Evolutionary conservation across 1,284 basidiomycete genomes (phyloP).

Genomic region (Chalciporus sp.): DNA sequence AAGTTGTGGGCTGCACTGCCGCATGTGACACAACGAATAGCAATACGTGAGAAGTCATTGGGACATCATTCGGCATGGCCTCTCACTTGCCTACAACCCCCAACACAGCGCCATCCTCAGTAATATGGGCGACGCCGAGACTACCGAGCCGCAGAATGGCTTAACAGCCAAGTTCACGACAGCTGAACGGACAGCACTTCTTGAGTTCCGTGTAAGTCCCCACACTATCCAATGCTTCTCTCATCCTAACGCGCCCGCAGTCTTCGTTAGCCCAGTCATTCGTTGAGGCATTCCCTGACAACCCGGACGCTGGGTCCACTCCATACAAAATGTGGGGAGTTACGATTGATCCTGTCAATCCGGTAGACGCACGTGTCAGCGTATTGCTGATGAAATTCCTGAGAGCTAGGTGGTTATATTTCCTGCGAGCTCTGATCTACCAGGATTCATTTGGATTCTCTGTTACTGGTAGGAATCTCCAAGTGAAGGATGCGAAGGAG

Average conservation of each 20-base stretch:
- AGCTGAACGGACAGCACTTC: conserved; percentile 68
- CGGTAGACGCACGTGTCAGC: conserved; percentile 61
- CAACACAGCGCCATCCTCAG: too few relatives aligned
- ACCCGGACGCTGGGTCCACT: conserved; percentile 48
- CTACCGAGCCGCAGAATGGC: conserved; percentile 61
- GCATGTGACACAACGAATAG: too few relatives aligned
- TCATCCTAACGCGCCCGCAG: conserved; percentile 36
- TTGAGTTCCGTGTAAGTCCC: conserved; percentile 57
- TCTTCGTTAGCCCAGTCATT: conserved; percentile 58
- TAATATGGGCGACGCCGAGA: not conserved
- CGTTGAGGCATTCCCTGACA: conserved; percentile 43
- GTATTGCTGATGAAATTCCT: conserved; percentile 80
- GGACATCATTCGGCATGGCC: too few relatives aligned
- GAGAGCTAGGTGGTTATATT: conserved; percentile 59
- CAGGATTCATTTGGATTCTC: not conserved
- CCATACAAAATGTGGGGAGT: conserved; percentile 72
- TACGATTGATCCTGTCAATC: conserved; percentile 54
- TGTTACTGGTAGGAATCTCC: conserved; percentile 49
- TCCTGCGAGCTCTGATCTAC: not conserved
- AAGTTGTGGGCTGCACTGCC: too few relatives aligned
- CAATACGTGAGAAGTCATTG: too few relatives aligned
- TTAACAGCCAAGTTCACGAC: conserved; percentile 70
- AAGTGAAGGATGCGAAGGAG: conserved; percentile 51
- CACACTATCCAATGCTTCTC: not conserved
- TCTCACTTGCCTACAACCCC: too few relatives aligned